Percentiles rank a stretch among this genome's conserved stretches.
Conservation (phyloP, 2,329 filamentous ascomycete genomes). For the Arthrobotrys iridis region DNA sequence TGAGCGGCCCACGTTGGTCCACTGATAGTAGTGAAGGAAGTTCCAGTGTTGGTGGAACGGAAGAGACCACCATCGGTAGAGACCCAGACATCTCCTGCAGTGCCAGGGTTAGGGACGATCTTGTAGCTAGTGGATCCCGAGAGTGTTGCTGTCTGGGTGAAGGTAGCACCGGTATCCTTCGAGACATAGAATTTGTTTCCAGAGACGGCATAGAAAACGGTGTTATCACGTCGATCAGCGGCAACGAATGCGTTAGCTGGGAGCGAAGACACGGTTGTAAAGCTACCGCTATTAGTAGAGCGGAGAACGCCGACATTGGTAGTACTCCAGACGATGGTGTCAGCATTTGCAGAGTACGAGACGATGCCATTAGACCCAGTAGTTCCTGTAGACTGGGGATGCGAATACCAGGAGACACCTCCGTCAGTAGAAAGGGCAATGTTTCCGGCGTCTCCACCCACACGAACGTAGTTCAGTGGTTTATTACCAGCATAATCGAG, state of each 20-base stretch:
- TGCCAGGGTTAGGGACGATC: constrained; percentile 69
- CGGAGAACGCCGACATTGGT: constrained; percentile 47
- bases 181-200: constrained; percentile 67
- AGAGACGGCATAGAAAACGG: constrained; percentile 67
- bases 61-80: constrained; percentile 69
- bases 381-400: constrained; percentile 64
- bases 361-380: constrained; percentile 64
- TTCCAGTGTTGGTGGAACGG: constrained; percentile 67
- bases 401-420: constrained; percentile 65
- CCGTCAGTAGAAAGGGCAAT: constrained; percentile 67
- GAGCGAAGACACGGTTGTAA: constrained; percentile 64
- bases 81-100: constrained; percentile 71
- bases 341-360: constrained; percentile 66
- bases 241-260: constrained; percentile 66
- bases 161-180: constrained; percentile 65
- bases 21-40: constrained; percentile 63
- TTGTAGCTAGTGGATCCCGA: constrained; percentile 63
- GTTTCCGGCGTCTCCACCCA: constrained; percentile 62
- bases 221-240: constrained; percentile 67
- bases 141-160: constrained; percentile 62
- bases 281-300: constrained; percentile 61
- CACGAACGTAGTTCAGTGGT: constrained; percentile 65
- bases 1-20: constrained; percentile 53
- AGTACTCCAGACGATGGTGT: constrained; percentile 61
- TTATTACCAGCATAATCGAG: constrained; percentile 61